phyloP scores from a whole-genome alignment of 768 basidiomycete genomes.

The Russula vinacea region DNA sequence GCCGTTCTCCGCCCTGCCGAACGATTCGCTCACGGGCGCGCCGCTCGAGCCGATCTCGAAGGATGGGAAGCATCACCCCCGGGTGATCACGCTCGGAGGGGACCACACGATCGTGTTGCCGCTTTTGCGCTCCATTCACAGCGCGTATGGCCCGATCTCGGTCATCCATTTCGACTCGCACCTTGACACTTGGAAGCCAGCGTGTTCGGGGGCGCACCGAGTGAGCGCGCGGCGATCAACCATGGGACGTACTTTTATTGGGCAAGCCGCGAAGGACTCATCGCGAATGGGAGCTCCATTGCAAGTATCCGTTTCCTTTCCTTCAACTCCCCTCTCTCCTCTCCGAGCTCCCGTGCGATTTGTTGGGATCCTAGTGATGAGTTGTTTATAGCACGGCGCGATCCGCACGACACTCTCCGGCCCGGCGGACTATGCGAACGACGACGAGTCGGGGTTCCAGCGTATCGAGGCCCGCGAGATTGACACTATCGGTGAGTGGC shows the following conservation, averaged over 20 bases:
- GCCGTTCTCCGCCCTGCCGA: conserved; percentile 59
- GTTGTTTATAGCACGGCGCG: conserved; percentile 66
- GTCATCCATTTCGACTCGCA: conserved; percentile 89
- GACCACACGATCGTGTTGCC: conserved; percentile 82
- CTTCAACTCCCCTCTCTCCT: neutral
- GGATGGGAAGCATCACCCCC: conserved; percentile 74
- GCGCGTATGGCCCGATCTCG: conserved; percentile 73
- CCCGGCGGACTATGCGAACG: conserved; percentile 71
- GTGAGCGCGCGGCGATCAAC: conserved; percentile 69
- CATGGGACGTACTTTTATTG: conserved; percentile 92
- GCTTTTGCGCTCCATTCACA: conserved; percentile 63
- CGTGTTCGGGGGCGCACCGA: conserved; percentile 72
- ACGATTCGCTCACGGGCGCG: conserved; percentile 58
- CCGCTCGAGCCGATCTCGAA: conserved; percentile 55
- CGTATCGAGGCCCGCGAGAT: conserved; percentile 83
- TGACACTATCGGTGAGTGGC: conserved; percentile 62
- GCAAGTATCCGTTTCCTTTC: conserved; percentile 56
- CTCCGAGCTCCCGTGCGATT: conserved; percentile 34
- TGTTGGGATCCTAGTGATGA: conserved; percentile 73
- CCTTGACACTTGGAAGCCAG: conserved; percentile 77
- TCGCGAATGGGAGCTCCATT: conserved; percentile 75
- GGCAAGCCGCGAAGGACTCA: conserved; percentile 78
- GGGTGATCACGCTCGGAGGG: conserved; percentile 80
- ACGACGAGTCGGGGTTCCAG: conserved; percentile 75
- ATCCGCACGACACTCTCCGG: conserved; percentile 82